A percentile compares a stretch with the other conserved stretches of the same genome.
Evolutionary conservation across 2,329 filamentous ascomycete genomes (phyloP).

Genomic region (Monosporascus ibericus): DNA sequence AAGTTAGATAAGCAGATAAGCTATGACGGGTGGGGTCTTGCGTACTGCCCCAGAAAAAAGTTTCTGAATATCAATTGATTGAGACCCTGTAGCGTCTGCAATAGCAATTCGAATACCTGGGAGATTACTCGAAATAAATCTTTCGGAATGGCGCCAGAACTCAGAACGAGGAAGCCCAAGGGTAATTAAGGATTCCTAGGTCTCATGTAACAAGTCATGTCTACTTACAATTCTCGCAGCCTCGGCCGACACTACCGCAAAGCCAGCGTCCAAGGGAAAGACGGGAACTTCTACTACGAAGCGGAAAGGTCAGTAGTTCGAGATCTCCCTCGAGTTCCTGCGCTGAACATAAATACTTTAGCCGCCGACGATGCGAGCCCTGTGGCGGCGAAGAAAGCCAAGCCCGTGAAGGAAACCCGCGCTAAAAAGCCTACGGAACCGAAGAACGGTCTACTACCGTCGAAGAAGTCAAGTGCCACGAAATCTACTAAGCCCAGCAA

Average conservation of each 20-base stretch:
- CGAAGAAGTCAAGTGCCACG: slow-evolving; percentile 7
- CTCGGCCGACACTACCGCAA: slow-evolving; percentile 26
- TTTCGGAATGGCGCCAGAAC: slow-evolving; percentile 38
- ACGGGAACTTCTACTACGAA: slow-evolving; percentile 19
- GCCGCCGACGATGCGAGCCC: slow-evolving; percentile 41
- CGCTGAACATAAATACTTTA: slow-evolving; percentile 21
- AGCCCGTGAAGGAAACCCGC: slow-evolving; percentile 28
- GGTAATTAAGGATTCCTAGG: slow-evolving; percentile 8
- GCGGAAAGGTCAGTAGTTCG: slow-evolving; percentile 29
- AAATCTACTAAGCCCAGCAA: slow-evolving; percentile 19
- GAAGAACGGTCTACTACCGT: slow-evolving; percentile 1
- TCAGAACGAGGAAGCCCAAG: slow-evolving; percentile 32
- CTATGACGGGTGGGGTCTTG: not conserved
- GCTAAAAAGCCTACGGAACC: slow-evolving; percentile 16
- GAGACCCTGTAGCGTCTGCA: not conserved
- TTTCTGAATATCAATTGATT: not conserved
- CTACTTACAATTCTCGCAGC: slow-evolving; percentile 6
- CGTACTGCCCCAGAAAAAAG: not conserved
- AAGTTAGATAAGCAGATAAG: not conserved
- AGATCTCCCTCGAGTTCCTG: not conserved
- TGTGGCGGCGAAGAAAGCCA: slow-evolving; percentile 39
- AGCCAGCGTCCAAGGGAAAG: slow-evolving; percentile 30
- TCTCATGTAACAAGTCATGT: not conserved
- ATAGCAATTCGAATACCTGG: not conserved
- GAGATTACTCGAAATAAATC: slow-evolving; percentile 4